These are phyloP conservation scores for Groenewaldozyma auringiensis DNA, from an alignment of 1,139 yeast genomes.

Conservation along the genomic window DNA sequence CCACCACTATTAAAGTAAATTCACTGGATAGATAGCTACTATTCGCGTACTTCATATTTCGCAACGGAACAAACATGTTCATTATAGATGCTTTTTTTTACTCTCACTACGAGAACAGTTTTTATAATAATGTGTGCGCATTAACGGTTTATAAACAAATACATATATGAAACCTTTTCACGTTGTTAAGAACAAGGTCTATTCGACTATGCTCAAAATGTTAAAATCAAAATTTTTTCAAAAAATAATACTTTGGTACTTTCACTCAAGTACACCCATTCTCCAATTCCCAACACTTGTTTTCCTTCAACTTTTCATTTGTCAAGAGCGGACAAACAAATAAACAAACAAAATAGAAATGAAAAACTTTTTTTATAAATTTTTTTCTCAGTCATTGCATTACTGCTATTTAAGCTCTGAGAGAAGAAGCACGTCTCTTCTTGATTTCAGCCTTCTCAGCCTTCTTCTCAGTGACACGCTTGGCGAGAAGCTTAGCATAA, in stretches of 20 bases:
- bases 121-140: background rate
- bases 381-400: background rate
- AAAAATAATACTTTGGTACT: background rate
- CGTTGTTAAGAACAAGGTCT: no score
- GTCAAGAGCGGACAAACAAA: slow-evolving; percentile 2
- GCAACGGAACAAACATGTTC: no score
- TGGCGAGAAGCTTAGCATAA: slow-evolving; percentile 97
- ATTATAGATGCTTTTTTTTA: no score
- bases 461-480: slow-evolving; percentile 96
- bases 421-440: slow-evolving; percentile 96
- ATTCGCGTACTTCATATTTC: no score
- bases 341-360: no score
- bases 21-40: no score
- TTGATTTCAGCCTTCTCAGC: slow-evolving; percentile 96
- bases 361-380: slow-evolving; percentile 1
- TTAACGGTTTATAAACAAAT: background rate
- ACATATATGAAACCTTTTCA: background rate
- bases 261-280: background rate
- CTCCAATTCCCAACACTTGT: background rate
- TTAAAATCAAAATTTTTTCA: background rate
- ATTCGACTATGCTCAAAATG: no score
- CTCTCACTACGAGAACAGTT: no score
- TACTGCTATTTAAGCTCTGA: slow-evolving; percentile 11
- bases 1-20: no score
- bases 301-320: no score